Conservation (phyloP, 768 basidiomycete genomes). For the Mycena polygramma region DNA sequence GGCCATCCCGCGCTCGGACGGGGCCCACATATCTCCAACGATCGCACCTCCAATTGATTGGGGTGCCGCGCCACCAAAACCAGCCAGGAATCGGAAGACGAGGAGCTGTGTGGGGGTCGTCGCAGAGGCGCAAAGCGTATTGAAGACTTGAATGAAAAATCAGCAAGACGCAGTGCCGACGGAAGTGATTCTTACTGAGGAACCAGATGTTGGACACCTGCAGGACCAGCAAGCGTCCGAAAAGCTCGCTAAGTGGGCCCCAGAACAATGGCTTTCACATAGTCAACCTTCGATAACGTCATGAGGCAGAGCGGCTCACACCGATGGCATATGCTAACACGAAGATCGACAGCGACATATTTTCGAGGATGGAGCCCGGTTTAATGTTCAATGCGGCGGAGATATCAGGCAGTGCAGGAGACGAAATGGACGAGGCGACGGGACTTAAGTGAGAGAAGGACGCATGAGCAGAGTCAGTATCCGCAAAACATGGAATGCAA, state of each 20-base stretch:
- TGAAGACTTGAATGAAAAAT: conserved; percentile 52
- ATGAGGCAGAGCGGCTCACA: conserved; percentile 37
- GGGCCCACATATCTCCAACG: conserved; percentile 63
- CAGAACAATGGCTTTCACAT: conserved; percentile 50
- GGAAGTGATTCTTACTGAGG: conserved; percentile 49
- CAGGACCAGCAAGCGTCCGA: conserved; percentile 60
- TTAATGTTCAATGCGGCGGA: conserved; percentile 44
- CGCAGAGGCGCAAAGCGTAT: conserved; percentile 64
- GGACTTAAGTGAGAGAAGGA: conserved; percentile 35
- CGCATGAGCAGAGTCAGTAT: background rate
- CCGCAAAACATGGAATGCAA: no score
- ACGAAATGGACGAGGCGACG: conserved; percentile 50
- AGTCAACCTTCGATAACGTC: background rate
- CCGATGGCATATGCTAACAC: conserved; percentile 56
- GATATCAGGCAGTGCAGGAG: conserved; percentile 46
- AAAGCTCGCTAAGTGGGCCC: conserved; percentile 56
- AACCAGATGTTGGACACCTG: conserved; percentile 72
- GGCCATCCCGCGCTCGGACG: conserved; percentile 67
- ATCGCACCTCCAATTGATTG: conserved; percentile 72
- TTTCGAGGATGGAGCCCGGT: conserved; percentile 50
- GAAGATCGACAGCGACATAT: conserved; percentile 59
- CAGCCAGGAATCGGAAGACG: conserved; percentile 72
- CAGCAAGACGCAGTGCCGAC: background rate
- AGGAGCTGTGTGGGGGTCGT: conserved; percentile 65
- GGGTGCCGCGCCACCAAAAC: conserved; percentile 75